A percentile compares a stretch with the other conserved stretches of the same genome.
Conservation (phyloP, 768 basidiomycete species). For the Boletus rubropictus region DNA sequence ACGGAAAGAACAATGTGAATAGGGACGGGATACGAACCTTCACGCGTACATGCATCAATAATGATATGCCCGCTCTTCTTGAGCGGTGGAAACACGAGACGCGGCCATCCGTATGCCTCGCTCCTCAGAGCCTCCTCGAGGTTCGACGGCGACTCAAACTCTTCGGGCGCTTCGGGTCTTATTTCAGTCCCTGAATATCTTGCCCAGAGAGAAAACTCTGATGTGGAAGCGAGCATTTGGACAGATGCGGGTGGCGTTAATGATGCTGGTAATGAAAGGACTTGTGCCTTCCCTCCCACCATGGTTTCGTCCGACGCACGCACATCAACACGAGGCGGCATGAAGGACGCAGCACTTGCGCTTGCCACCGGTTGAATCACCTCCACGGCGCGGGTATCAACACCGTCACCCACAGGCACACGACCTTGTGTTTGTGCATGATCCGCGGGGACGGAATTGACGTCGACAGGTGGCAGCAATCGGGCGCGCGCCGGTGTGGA, state of each 20-base stretch:
- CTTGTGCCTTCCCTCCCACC: constrained; percentile 12
- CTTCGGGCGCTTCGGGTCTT: constrained; percentile 4
- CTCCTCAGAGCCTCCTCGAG: constrained; percentile 52
- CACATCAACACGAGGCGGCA: constrained; percentile 25
- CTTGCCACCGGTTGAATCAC: constrained; percentile 14
- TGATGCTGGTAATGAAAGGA: constrained; percentile 4
- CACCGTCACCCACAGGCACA: constrained; percentile 18
- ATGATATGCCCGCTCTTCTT: constrained; percentile 90
- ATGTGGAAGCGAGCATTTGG: constrained; percentile 6
- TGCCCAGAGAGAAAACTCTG: background rate
- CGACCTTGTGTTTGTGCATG: constrained; percentile 5
- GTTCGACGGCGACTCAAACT: constrained; percentile 26
- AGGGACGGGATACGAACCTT: constrained; percentile 47
- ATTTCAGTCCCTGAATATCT: background rate
- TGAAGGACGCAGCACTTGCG: constrained; percentile 15
- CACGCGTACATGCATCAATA: constrained; percentile 77
- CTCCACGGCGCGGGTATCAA: constrained; percentile 15
- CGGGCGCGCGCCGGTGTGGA: constrained; percentile 8
- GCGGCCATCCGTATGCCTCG: constrained; percentile 85
- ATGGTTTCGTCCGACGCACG: constrained; percentile 8
- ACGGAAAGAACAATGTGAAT: constrained; percentile 8
- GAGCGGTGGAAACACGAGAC: constrained; percentile 86
- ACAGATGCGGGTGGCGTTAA: constrained; percentile 14
- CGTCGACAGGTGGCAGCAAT: constrained; percentile 13
- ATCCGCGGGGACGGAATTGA: constrained; percentile 23